These are phyloP conservation scores for Cunninghamia lanceolata DNA, from an alignment of 75 land plant genomes.

Conservation along the genomic window DNA sequence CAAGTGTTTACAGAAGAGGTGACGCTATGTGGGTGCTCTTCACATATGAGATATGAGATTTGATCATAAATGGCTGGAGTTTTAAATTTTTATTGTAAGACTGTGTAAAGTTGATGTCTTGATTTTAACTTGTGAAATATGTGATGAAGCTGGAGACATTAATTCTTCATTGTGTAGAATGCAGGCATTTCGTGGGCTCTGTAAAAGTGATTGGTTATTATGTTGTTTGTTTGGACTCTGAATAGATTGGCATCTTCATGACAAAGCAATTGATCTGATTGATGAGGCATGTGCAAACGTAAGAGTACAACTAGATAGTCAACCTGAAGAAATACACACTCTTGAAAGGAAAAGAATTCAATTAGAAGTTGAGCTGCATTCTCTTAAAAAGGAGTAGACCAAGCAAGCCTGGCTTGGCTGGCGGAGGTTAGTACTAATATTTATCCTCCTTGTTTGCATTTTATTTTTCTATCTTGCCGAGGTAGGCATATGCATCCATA, in stretches of 20 bases:
- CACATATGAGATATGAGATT: neutral
- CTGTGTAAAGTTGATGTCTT: neutral
- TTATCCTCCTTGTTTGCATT: neutral
- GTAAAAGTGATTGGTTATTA: neutral
- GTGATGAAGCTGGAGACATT: neutral
- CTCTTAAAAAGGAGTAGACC: conserved; percentile 98
- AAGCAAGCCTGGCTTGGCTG: conserved; percentile 79
- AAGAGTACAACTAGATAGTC: conserved; percentile 95
- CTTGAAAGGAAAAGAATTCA: conserved; percentile 86
- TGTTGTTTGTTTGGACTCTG: neutral
- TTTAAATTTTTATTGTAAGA: too few species aligned
- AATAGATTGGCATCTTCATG: conserved; percentile 79
- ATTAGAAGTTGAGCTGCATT: conserved; percentile 88
- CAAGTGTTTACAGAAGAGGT: neutral
- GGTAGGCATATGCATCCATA: too few species aligned
- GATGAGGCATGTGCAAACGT: conserved; percentile 99
- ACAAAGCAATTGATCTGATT: conserved; percentile 94
- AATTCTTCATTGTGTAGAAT: too few species aligned
- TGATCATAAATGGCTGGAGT: too few species aligned
- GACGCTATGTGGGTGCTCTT: neutral
- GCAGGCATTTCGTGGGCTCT: neutral
- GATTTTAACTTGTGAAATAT: neutral
- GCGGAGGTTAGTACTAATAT: neutral
- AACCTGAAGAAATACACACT: conserved; percentile 97
- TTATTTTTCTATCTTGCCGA: neutral